Evolutionary conservation across 192 early-diverging fungal species (phyloP).

Genomic region (Coemansia sp.): DNA sequence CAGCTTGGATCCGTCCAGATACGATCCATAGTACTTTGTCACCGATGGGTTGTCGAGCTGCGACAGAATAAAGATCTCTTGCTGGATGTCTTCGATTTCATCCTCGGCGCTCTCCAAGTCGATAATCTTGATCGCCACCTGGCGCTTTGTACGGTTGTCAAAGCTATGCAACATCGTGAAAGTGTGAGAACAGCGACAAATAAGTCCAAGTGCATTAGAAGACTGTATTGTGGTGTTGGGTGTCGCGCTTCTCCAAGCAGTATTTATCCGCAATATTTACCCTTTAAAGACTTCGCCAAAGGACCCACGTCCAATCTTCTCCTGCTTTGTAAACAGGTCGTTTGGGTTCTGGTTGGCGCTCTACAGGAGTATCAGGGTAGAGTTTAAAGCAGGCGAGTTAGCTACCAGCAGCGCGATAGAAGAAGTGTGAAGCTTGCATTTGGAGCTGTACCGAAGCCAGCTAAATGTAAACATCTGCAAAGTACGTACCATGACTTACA

Average conservation of each 20-base stretch:
- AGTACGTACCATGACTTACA: neutral
- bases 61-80: conserved; percentile 94
- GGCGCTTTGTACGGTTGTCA: conserved; percentile 58
- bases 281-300: conserved; percentile 87
- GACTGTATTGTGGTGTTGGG: neutral
- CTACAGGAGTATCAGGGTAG: neutral
- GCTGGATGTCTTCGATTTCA: conserved; percentile 99
- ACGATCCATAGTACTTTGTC: conserved; percentile 90
- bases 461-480: neutral
- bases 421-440: neutral
- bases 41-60: conserved; percentile 90
- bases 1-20: conserved; percentile 83
- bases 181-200: too few species aligned
- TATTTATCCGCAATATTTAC: conserved; percentile 46
- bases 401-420: neutral
- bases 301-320: conserved; percentile 65
- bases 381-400: neutral
- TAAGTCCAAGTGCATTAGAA: neutral
- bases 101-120: conserved; percentile 97
- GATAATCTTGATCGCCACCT: conserved; percentile 97
- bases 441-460: neutral
- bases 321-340: conserved; percentile 60
- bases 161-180: conserved; percentile 23
- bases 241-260: neutral
- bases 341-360: conserved; percentile 53